These are phyloP conservation scores for Gaertneriomyces sp. DNA, from an alignment of 192 early-diverging fungal species.

Conservation along the genomic window DNA sequence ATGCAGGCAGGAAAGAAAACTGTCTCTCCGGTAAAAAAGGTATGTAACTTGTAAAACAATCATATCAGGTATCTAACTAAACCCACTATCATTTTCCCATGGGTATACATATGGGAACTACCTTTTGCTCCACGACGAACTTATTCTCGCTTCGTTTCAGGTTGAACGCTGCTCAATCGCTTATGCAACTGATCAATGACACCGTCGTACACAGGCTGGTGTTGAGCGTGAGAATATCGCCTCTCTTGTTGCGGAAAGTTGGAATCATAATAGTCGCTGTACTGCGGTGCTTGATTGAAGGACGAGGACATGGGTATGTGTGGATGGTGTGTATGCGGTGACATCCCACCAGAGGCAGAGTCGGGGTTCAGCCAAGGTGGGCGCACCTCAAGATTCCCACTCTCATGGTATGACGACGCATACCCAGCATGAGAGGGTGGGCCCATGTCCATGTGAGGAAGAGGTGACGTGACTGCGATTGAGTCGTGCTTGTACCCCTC, in stretches of 20 bases:
- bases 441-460: neutral
- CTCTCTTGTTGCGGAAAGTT: no score
- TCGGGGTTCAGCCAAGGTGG: constrained; percentile 11
- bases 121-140: no score
- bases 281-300: no score
- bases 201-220: constrained; percentile 18
- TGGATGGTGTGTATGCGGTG: neutral
- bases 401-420: neutral
- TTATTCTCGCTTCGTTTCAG: no score
- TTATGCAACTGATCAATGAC: constrained; percentile 18
- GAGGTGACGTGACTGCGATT: neutral
- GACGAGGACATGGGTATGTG: neutral
- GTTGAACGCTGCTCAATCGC: neutral
- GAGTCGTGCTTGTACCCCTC: constrained; percentile 1
- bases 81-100: no score
- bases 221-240: constrained; percentile 6
- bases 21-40: no score
- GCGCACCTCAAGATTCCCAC: constrained; percentile 13
- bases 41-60: no score
- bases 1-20: no score
- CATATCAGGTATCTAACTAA: no score
- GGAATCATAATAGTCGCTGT: no score
- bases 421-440: neutral
- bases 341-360: neutral
- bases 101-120: no score